Evolutionary conservation across 2,329 filamentous ascomycete species (phyloP), one percentile per base, ranked within the genome.

Genomic region (Corynespora cassiicola): DNA sequence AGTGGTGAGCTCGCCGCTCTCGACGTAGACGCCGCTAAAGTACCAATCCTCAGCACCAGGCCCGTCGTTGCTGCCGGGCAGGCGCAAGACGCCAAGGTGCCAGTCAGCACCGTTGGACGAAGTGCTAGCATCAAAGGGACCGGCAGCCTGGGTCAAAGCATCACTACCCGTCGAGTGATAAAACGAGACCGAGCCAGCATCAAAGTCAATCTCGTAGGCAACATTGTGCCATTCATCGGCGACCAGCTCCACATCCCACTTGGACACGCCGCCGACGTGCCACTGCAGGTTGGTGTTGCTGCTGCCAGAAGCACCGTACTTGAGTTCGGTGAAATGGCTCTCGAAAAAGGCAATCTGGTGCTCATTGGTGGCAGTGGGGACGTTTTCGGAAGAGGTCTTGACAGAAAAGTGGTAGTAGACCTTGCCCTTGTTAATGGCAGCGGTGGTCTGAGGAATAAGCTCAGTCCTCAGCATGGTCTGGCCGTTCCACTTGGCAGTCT

Each of bases 351-450:
- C 70, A 38, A 79, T 68, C 67, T 87, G 84, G 66, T 87, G 85
- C 71, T 87, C 84, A 36, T 81, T 75, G 15, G 72, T 75, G 6
- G 74, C 66, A 22, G 74, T 75, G 0, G 84, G 85, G 2, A 81
- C 70, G 56, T 86, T 86, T 15, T 66, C 73, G 32, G 70, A 71
- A n/a, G 66, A 72, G 35, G 78, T 75, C 72, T 76, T 79, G 44
- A 88, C 75, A 43, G 77, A 82, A 69, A 87, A 87, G 65, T 88
- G 84, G 65, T 87, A 87, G 69, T 75, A 84, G 23, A 86, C 76
- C 43, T 78, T 81, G 25, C 84, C 83, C 11, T 65, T 56, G 47
- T 80, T 81, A 61, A 87, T 84, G 45, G 80, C 73, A 0, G 78
- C 79, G 2, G 63, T 75, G 1, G 83, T 86, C 68, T 86, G 81